Conservation (phyloP, 495 filamentous ascomycete genomes). For the Annulohypoxylon stygium region DNA sequence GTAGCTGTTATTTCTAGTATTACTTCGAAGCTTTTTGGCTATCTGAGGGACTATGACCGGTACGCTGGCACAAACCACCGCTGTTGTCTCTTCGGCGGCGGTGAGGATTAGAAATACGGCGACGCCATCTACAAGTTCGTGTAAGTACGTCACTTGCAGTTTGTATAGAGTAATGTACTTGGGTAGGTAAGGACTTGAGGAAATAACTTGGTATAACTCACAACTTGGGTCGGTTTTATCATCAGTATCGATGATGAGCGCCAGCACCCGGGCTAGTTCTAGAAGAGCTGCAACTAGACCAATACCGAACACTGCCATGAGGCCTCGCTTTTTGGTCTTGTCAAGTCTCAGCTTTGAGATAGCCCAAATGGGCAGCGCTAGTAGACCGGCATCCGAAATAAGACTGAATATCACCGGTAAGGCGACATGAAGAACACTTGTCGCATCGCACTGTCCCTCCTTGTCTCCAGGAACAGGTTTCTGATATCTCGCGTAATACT, state of each 20-base stretch:
- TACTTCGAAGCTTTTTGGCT: constrained; percentile 19
- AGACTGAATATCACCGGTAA: constrained; percentile 42
- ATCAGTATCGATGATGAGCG: constrained; percentile 46
- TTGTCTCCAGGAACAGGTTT: constrained; percentile 35
- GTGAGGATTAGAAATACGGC: constrained; percentile 45
- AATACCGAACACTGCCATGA: constrained; percentile 53
- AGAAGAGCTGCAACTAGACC: constrained; percentile 44
- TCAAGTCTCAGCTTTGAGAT: constrained; percentile 48
- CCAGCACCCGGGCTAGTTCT: constrained; percentile 44
- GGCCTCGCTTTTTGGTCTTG: constrained; percentile 48
- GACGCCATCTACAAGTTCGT: constrained; percentile 37
- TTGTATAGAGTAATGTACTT: not conserved
- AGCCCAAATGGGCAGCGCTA: constrained; percentile 50
- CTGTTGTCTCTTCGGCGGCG: constrained; percentile 48
- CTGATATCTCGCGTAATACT: constrained; percentile 40
- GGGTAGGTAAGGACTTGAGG: too few species aligned
- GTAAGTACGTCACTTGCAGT: not conserved
- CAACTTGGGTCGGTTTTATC: constrained; percentile 51
- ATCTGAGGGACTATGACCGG: constrained; percentile 42
- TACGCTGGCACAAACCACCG: constrained; percentile 45
- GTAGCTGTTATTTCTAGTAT: constrained; percentile 1
- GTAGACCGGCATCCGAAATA: constrained; percentile 36
- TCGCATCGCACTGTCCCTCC: constrained; percentile 49
- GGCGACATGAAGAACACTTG: constrained; percentile 45
- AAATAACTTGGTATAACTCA: constrained; percentile 30